Percentiles rank a stretch among this genome's conserved stretches.
Conservation (phyloP, 306 rosid genomes). For the Potentilla sterilis region DNA sequence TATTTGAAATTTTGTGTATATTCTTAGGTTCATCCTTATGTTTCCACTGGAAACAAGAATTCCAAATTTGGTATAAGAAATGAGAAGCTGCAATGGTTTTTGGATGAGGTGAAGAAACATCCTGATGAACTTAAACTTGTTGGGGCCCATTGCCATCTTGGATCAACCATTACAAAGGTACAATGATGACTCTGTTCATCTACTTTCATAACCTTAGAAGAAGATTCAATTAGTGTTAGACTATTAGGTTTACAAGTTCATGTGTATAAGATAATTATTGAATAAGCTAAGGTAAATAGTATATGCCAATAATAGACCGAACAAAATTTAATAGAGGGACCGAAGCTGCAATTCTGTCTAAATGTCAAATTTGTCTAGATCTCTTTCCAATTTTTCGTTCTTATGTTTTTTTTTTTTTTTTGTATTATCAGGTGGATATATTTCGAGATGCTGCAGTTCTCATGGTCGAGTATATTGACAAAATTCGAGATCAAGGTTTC, state of each 20-base stretch:
- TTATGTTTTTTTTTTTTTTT: neutral
- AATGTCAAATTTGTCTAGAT: neutral
- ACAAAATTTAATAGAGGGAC: neutral
- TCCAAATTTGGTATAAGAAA: constrained; percentile 94
- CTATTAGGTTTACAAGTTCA: neutral
- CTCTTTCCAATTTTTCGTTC: too few relatives aligned
- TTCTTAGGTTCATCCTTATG: constrained; percentile 84
- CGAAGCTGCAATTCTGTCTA: neutral
- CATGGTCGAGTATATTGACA: constrained; percentile 85
- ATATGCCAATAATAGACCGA: neutral
- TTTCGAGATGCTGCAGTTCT: constrained; percentile 85
- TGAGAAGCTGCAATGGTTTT: constrained; percentile 95
- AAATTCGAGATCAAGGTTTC: constrained; percentile 88
- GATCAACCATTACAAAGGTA: constrained; percentile 96
- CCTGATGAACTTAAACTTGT: constrained; percentile 84
- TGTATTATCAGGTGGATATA: constrained; percentile 71
- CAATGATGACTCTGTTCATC: neutral
- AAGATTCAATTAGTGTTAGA: neutral
- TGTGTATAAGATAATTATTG: neutral
- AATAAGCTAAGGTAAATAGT: neutral
- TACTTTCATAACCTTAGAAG: neutral
- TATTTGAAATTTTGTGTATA: neutral
- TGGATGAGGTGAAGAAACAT: constrained; percentile 78
- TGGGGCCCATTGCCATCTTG: constrained; percentile 97
- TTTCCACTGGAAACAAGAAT: constrained; percentile 95